Base-by-base conservation (phyloP, 805 yeast genomes). In the Schwanniomyces occidentalis region DNA sequence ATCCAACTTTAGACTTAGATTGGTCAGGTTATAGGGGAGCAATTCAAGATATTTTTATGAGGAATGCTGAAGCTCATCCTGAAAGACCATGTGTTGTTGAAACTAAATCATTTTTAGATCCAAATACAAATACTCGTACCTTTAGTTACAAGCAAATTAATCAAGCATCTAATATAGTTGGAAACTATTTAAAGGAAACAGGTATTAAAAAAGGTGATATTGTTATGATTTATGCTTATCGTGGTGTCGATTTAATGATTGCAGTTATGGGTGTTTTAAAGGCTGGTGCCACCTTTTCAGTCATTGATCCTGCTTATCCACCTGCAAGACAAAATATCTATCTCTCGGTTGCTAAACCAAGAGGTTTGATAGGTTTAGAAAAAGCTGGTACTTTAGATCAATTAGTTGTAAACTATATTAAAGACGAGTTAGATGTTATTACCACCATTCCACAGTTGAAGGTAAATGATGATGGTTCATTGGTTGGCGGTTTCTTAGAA, bases 231-330 rank as follows among this genome's bases (percentile, higher is more conserved):
- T 93, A 93, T 57, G 96, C 99, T 16, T 87, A 91, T 54, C 80
- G 99, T 63, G 96, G 97, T 50, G 99, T 93, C 6, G 99, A 93
- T 57, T 71, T 93, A 43, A 87, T 93, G 78, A 87, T 95, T 27
- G 95, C 98, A 5, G 97, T 93, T 12, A 82, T 93, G 85, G 99
- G 98, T 62, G 96, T 89, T 14, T 76, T 93, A 58, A 93, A 93
- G 66, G 98, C 99, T 1, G 99, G 99, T 49, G 98, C 96, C 12
- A 91, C 99, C 0, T 93, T 93, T 60, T 90, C 97, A 7, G 99
- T 93, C 15, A 95, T 93, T 45, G 99, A 93, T 58, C 99, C 99
- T 6, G 98, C 98, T 4, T 93, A 93, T 61, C 99, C 99, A 27
- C 96, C 99, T 12, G 95, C 95, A 7, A 80, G 99, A 63, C 99